These are phyloP conservation scores for Cladosporium halotolerans DNA, from an alignment of 2,329 filamentous ascomycete species.

Conservation along the genomic window DNA sequence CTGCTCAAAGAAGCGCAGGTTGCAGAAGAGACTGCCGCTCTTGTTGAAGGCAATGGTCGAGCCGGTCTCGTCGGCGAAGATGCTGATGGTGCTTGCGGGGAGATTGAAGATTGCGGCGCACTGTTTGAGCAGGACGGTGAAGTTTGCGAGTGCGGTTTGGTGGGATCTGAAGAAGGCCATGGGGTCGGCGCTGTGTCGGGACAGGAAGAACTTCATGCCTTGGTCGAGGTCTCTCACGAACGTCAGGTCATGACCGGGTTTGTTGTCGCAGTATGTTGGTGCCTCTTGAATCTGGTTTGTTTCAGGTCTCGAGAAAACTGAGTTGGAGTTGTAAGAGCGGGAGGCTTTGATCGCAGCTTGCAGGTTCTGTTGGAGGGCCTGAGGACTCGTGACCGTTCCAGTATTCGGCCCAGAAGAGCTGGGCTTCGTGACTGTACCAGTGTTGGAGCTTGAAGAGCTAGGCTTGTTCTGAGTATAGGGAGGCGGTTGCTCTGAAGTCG, in stretches of 20 bases:
- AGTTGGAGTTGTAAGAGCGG: slow-evolving; percentile 66
- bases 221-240: slow-evolving; percentile 64
- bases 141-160: slow-evolving; percentile 57
- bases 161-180: slow-evolving; percentile 57
- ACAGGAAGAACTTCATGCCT: slow-evolving; percentile 68
- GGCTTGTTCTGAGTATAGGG: slow-evolving; percentile 27
- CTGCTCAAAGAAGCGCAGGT: slow-evolving; percentile 78
- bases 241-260: slow-evolving; percentile 64
- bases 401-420: slow-evolving; percentile 18
- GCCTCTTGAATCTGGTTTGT: slow-evolving; percentile 68
- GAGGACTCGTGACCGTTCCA: slow-evolving; percentile 31
- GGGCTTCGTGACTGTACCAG: neutral
- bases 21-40: slow-evolving; percentile 85
- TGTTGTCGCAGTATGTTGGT: slow-evolving; percentile 80
- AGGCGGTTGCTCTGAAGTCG: slow-evolving; percentile 24
- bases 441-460: slow-evolving; percentile 15
- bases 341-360: slow-evolving; percentile 73
- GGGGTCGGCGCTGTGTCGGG: slow-evolving; percentile 47
- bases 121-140: slow-evolving; percentile 63
- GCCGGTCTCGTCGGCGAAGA: slow-evolving; percentile 76
- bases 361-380: slow-evolving; percentile 60
- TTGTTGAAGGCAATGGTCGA: slow-evolving; percentile 90
- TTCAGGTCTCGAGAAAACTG: slow-evolving; percentile 65
- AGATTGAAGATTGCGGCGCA: slow-evolving; percentile 68
- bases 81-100: slow-evolving; percentile 62